Evolutionary conservation across 805 yeast species (phyloP).

Genomic region (Wickerhamomyces silvicola): DNA sequence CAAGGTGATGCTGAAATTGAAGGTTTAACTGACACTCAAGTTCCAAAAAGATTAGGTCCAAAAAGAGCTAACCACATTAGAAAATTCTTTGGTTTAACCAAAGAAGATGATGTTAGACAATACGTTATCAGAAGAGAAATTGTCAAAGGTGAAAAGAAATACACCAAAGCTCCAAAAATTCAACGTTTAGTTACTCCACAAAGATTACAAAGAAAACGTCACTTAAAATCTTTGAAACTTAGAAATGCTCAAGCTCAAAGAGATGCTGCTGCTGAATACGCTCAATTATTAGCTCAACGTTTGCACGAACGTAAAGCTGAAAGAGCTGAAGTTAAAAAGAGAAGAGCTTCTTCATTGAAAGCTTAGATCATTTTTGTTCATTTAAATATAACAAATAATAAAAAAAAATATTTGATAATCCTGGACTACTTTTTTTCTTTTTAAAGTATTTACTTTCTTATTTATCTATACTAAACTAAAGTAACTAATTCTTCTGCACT

Average conservation of each 20-base stretch:
- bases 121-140: conserved; percentile 98
- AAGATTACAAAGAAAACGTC: conserved; percentile 98
- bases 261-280: conserved; percentile 99
- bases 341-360: conserved; percentile 99
- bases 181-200: conserved; percentile 99
- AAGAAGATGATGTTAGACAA: conserved; percentile 60
- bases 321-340: conserved; percentile 97
- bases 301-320: conserved; percentile 97
- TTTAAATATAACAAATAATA: too few relatives aligned
- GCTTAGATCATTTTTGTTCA: too few relatives aligned
- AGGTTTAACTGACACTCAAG: conserved; percentile 91
- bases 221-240: conserved; percentile 86
- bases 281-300: conserved; percentile 97
- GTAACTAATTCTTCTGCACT: conserved; percentile 98
- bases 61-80: conserved; percentile 99
- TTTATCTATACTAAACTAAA: too few relatives aligned
- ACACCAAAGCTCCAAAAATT: conserved; percentile 99
- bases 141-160: conserved; percentile 95
- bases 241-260: conserved; percentile 97
- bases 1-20: conserved; percentile 95
- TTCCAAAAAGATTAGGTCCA: conserved; percentile 99
- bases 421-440: too few relatives aligned
- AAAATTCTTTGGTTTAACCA: conserved; percentile 97
- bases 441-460: too few relatives aligned
- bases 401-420: too few relatives aligned